Evolutionary conservation across 371 early-diverging fungal species (phyloP), one percentile per base, ranked within the genome.

Genomic region (Mortierella polycephala): DNA sequence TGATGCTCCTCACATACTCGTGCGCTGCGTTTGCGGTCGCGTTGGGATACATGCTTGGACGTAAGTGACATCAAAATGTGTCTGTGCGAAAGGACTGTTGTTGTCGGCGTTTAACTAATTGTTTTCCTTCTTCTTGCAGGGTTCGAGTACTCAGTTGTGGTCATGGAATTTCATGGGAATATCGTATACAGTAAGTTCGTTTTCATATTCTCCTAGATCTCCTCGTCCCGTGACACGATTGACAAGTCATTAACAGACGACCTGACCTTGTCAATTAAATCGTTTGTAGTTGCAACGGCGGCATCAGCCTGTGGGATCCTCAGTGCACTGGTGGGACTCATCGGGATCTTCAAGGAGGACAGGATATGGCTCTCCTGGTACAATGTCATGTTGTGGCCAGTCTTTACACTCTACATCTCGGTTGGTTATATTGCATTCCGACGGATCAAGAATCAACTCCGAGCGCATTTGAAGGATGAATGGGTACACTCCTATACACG

Each of bases 271-370:
- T 23, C 42, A 44, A 37, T 59, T 41, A 57, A 45, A 11, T 9
- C 10, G 4, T 18, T 18, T 51, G 16, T 69, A 79, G 79, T 79
- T 16, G 21, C 69, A 40, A 37, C 73, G 12, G 59, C 50, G 5
- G 79, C 55, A 55, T 72, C 73, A 5, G 23, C 47, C 6, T 6
- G 72, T 0, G 79, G 79, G 5, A 49, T 79, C 18, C 7, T 62
- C 8, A 61, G 55, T 12, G 69, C 86, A 1, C 41, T 88, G 3
- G 44, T 89, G 5, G 89, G 89, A 5, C 82, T 86, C 14, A 70
- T 81, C 8, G 89, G 89, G 3, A 86, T 88, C 59, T 84, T 88
- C 77, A 68, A 84, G 16, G 88, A 89, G 60, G 82, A 88, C 55
- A 83, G 89, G 49, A 64, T 80, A 13, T 62, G 84, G 14, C 67